Evolutionary conservation across 495 filamentous ascomycete species (phyloP).

Genomic region (Penicillium turbatum): DNA sequence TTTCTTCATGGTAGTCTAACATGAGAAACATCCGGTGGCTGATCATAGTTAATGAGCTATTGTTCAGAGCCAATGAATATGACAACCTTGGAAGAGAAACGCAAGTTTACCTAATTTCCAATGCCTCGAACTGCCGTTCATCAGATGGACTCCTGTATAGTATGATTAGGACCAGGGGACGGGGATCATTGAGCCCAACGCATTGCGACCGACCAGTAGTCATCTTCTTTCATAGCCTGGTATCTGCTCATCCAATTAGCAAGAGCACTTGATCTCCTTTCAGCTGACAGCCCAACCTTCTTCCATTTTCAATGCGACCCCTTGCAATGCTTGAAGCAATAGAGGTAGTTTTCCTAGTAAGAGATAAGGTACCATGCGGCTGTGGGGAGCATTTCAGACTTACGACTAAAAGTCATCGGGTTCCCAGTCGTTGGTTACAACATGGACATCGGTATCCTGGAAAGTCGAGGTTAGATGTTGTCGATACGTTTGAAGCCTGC

Average conservation of each 20-base stretch:
- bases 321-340: neutral
- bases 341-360: neutral
- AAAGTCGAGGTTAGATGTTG: neutral
- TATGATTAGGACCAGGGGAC: neutral
- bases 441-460: neutral
- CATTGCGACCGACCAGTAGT: constrained; percentile 9
- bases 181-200: neutral
- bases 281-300: neutral
- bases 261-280: too few species aligned
- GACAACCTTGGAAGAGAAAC: too few species aligned
- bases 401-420: neutral
- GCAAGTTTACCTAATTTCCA: neutral
- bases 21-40: neutral
- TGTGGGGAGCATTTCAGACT: neutral
- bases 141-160: neutral
- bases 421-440: neutral
- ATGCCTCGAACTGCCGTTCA: neutral
- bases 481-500: neutral
- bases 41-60: neutral
- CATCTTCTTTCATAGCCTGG: constrained; percentile 8
- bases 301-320: neutral
- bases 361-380: neutral
- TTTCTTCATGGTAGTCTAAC: neutral
- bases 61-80: neutral
- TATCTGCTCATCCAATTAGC: constrained; percentile 3